Base-by-base conservation (phyloP, 768 basidiomycete species). In the Calocybe gangraenosa region DNA sequence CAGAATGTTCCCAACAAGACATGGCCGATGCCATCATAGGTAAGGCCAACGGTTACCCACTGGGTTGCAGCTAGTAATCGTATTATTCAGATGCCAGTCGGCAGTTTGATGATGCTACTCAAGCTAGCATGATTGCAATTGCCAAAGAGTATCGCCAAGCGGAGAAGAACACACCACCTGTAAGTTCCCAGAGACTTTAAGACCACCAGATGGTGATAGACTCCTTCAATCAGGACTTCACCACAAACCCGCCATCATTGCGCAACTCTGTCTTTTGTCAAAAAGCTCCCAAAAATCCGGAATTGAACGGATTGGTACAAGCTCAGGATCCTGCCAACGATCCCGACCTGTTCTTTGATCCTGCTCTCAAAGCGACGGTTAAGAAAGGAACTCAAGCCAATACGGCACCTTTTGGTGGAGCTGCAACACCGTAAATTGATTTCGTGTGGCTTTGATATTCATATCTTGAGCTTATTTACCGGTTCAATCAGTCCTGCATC, bases 111-210 rank as follows among this genome's bases (percentile, higher is more conserved):
- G 68, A 60, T 23, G 61, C 70, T 7, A 79, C 76, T 2, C 70
- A 73, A 47, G 64, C 65, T 3, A 72, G 66, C 40, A 78, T 80
- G 76, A 67, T 80, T 45, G 65, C 67, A 8, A 62, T 79, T 37
- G 79, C 78, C 13, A 51, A 67, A 8, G 71, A 76, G 55, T 78
- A 77, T 55, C 74, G 78, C 37, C 73, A 78, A 50, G 68, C 59
- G 0, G 79, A 80, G 65, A 81, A 78, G 66, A 80, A 81, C 58
- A 79, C 78, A 1, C 76, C 75, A 53, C 77, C 77, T 31, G 77
- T 76, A 52, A 44, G 67, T 50, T 32, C 20, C 53, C 17, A 23
- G 20, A 42, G 44, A 30, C 17, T 28, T 15, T 36, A 7, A 15
- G 41, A 15, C 21, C 10, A 5, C 22, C 14, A 30, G 14, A 36